Percentiles rank a stretch among this genome's conserved stretches.
phyloP scores from a whole-genome alignment of 495 filamentous ascomycete genomes.

The Annulohypoxylon stygium region DNA sequence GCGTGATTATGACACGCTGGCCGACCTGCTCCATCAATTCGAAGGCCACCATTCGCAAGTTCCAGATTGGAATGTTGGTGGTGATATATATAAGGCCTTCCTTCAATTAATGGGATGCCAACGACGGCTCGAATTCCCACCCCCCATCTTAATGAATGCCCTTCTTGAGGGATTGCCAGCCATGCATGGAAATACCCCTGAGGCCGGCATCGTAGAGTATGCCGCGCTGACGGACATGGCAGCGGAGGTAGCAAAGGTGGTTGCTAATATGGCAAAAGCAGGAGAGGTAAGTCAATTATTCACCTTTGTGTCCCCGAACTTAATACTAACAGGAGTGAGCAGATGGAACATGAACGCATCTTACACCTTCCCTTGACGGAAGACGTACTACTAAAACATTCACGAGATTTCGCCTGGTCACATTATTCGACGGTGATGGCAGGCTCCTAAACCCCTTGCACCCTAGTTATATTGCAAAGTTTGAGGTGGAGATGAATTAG shows the following conservation, averaged over 20 bases:
- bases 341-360: slow-evolving; percentile 63
- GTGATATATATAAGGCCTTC: slow-evolving; percentile 86
- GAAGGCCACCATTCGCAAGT: slow-evolving; percentile 61
- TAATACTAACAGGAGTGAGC: slow-evolving; percentile 34
- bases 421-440: slow-evolving; percentile 65
- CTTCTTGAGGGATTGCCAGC: slow-evolving; percentile 73
- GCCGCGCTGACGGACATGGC: slow-evolving; percentile 84
- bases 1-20: slow-evolving; percentile 75
- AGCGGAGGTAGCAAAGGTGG: slow-evolving; percentile 75
- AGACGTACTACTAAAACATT: slow-evolving; percentile 76
- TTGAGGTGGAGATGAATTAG: slow-evolving; percentile 4
- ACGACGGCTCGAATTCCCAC: slow-evolving; percentile 49
- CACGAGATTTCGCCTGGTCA: slow-evolving; percentile 73
- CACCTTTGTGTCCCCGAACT: not conserved
- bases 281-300: slow-evolving; percentile 65
- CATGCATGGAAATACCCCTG: slow-evolving; percentile 68
- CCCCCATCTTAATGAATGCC: slow-evolving; percentile 65
- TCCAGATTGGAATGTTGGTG: slow-evolving; percentile 78
- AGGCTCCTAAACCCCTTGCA: slow-evolving; percentile 34
- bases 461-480: not conserved
- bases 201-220: slow-evolving; percentile 63
- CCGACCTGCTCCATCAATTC: slow-evolving; percentile 76
- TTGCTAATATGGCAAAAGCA: slow-evolving; percentile 66
- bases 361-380: slow-evolving; percentile 78
- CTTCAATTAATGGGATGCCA: slow-evolving; percentile 68